phyloP scores from a whole-genome alignment of 768 basidiomycete species.

The Coprinopsis sp. region DNA sequence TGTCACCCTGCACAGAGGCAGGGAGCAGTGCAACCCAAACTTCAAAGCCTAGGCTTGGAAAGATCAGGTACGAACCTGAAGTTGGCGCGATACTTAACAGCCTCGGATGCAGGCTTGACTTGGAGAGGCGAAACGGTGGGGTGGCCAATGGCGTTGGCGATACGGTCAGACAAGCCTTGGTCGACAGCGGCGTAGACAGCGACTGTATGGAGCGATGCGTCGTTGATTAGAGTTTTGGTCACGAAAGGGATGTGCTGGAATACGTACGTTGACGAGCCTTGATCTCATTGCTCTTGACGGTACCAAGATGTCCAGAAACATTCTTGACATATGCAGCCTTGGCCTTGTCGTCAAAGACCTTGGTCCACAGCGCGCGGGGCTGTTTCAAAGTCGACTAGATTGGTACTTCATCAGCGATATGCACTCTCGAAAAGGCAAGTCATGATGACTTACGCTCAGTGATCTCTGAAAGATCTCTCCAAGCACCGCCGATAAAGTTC shows the following conservation, averaged over 20 bases:
- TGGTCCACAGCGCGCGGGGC: constrained; percentile 63
- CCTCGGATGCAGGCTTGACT: constrained; percentile 57
- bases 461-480: constrained; percentile 64
- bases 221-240: neutral
- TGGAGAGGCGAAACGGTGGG: constrained; percentile 53
- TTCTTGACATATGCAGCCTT: constrained; percentile 63
- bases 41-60: too few relatives aligned
- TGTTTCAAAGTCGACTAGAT: constrained; percentile 80
- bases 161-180: constrained; percentile 66
- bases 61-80: constrained; percentile 24
- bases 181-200: constrained; percentile 78
- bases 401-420: neutral
- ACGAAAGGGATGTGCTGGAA: neutral
- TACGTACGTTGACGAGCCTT: constrained; percentile 63
- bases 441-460: constrained; percentile 68
- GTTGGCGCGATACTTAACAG: constrained; percentile 46
- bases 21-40: too few relatives aligned
- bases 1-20: too few relatives aligned
- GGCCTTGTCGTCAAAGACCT: constrained; percentile 61
- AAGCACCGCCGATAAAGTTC: constrained; percentile 67
- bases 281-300: constrained; percentile 56
- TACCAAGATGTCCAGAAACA: constrained; percentile 56
- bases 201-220: constrained; percentile 35
- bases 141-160: constrained; percentile 71
- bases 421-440: neutral